phyloP scores from a whole-genome alignment of 2,329 filamentous ascomycete species.

The Pseudogymnoascus pannorum region DNA sequence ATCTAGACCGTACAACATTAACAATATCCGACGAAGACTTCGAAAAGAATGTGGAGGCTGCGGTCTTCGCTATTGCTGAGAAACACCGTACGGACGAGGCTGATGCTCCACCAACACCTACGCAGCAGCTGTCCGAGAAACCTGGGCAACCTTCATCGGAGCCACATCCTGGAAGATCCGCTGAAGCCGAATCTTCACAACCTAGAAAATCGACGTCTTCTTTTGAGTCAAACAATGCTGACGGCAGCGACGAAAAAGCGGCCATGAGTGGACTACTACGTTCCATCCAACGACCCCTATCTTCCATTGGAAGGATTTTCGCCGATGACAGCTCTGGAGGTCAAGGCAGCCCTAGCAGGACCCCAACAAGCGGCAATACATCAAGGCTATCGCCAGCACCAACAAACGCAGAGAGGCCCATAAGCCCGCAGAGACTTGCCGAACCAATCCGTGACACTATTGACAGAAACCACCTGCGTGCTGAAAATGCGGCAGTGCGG shows the following conservation, averaged over 20 bases:
- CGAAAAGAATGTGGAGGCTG: constrained; percentile 90
- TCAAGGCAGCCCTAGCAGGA: constrained; percentile 32
- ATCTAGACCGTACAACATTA: constrained; percentile 84
- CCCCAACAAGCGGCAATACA: constrained; percentile 40
- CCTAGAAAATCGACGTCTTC: constrained; percentile 49
- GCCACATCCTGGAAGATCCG: constrained; percentile 51
- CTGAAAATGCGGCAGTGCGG: constrained; percentile 80
- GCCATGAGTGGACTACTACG: constrained; percentile 79
- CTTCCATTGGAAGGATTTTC: constrained; percentile 91
- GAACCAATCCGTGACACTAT: constrained; percentile 13
- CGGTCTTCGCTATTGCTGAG: constrained; percentile 91
- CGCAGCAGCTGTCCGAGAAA: constrained; percentile 35
- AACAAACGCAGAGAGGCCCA: constrained; percentile 21
- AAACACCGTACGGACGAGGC: constrained; percentile 60
- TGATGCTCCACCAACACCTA: constrained; percentile 28
- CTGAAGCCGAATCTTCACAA: constrained; percentile 51
- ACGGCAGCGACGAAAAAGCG: constrained; percentile 61
- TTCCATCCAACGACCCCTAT: constrained; percentile 84
- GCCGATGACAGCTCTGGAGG: constrained; percentile 50
- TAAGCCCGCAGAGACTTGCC: constrained; percentile 22
- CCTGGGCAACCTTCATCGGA: constrained; percentile 45
- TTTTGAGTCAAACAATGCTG: constrained; percentile 43
- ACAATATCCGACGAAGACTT: constrained; percentile 95
- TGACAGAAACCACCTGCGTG: constrained; percentile 42
- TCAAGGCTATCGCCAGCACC: constrained; percentile 26